Evolutionary conservation across 805 yeast genomes (phyloP).

Genomic region (Tetrapisispora namnaoensis): DNA sequence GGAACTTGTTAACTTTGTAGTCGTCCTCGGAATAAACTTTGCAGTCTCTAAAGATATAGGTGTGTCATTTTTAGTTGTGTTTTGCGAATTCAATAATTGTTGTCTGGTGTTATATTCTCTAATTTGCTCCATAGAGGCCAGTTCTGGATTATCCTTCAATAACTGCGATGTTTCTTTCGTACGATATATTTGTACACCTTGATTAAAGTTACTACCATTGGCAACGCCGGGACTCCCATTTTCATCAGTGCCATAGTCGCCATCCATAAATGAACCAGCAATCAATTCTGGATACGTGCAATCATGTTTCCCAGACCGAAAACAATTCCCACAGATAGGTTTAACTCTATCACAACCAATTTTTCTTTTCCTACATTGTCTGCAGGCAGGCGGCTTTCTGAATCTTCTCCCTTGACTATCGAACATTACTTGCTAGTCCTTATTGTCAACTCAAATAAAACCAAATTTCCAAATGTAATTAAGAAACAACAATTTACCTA

Average conservation of each 20-base stretch:
- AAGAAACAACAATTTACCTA: too few relatives aligned
- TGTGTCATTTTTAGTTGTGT: conserved; percentile 12
- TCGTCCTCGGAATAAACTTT: conserved; percentile 20
- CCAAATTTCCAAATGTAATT: too few relatives aligned
- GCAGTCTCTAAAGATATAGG: conserved; percentile 11
- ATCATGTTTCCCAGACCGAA: conserved; percentile 17
- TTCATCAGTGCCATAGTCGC: conserved; percentile 6
- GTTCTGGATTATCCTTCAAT: conserved; percentile 4
- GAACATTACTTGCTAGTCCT: neutral
- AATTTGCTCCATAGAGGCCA: conserved; percentile 21
- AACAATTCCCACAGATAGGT: conserved; percentile 35
- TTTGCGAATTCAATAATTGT: conserved; percentile 17
- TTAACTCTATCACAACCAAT: conserved; percentile 36
- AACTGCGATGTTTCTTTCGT: conserved; percentile 4
- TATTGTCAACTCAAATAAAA: too few relatives aligned
- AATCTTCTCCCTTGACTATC: conserved; percentile 13
- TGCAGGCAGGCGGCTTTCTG: conserved; percentile 27
- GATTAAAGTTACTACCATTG: neutral
- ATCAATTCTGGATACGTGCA: conserved; percentile 23
- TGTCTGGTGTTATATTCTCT: conserved; percentile 23
- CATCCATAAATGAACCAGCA: conserved; percentile 13
- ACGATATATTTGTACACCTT: conserved; percentile 2
- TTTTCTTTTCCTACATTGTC: conserved; percentile 26
- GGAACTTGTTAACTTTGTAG: conserved; percentile 1
- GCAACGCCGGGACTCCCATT: neutral